Percentiles rank a stretch among this genome's conserved stretches.
phyloP scores from a whole-genome alignment of 768 basidiomycete genomes.

The Boletus insuetus region DNA sequence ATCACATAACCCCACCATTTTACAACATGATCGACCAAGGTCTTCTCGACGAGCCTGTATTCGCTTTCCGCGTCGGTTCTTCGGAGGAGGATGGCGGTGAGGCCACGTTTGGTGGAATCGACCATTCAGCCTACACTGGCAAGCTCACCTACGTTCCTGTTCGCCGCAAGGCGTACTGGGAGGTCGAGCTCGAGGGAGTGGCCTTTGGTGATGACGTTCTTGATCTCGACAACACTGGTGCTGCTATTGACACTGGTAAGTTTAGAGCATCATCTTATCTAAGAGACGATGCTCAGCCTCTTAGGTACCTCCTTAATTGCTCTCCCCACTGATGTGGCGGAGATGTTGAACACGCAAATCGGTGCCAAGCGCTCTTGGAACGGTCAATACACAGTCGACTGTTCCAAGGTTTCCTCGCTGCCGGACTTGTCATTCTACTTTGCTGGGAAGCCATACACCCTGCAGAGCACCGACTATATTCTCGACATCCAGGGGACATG shows the following conservation, averaged over 20 bases:
- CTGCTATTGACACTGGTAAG: constrained; percentile 85
- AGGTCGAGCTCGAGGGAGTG: constrained; percentile 89
- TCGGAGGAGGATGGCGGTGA: constrained; percentile 90
- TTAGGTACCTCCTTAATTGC: constrained; percentile 91
- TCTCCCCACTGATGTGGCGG: constrained; percentile 90
- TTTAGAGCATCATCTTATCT: neutral
- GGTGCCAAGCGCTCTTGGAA: constrained; percentile 95
- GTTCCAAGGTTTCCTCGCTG: constrained; percentile 76
- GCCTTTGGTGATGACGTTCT: constrained; percentile 82
- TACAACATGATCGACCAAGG: constrained; percentile 86
- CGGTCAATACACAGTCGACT: constrained; percentile 92
- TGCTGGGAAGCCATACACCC: constrained; percentile 70
- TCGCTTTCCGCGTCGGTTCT: constrained; percentile 89
- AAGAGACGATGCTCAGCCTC: constrained; percentile 1
- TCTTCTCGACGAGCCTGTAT: constrained; percentile 82
- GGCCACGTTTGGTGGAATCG: constrained; percentile 89
- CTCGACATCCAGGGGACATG: constrained; percentile 90
- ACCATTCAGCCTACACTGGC: constrained; percentile 72
- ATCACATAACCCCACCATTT: constrained; percentile 90
- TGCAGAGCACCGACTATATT: constrained; percentile 86
- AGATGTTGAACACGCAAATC: constrained; percentile 95
- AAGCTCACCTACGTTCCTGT: constrained; percentile 84
- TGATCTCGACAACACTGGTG: constrained; percentile 91
- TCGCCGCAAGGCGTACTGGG: constrained; percentile 96
- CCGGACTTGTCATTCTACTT: constrained; percentile 87